Evolutionary conservation across 2,329 filamentous ascomycete species (phyloP).

Genomic region (Zasmidium citrigriseum): DNA sequence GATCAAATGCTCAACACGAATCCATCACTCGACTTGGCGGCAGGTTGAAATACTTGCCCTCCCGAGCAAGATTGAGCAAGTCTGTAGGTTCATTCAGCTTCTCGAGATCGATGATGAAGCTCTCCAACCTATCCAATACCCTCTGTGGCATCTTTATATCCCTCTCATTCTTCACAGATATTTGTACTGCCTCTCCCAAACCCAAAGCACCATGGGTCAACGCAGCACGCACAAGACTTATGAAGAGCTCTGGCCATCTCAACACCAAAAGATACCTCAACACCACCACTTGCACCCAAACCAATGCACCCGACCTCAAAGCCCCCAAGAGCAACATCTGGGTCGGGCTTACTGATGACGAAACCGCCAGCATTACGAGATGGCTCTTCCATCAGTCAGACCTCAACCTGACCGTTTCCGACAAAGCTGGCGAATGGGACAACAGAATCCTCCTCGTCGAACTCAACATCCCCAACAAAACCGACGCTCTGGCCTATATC

Average conservation of each 20-base stretch:
- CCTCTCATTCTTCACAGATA: neutral
- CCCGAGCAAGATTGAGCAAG: too few relatives aligned
- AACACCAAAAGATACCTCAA: slow-evolving; percentile 18
- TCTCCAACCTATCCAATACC: neutral
- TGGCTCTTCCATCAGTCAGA: slow-evolving; percentile 45
- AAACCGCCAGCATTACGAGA: slow-evolving; percentile 41
- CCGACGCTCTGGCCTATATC: slow-evolving; percentile 48
- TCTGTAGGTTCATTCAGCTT: neutral
- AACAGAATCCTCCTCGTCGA: slow-evolving; percentile 35
- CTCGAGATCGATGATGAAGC: neutral
- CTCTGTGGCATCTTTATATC: neutral
- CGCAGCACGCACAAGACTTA: slow-evolving; percentile 19
- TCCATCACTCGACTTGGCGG: too few relatives aligned
- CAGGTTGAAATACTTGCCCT: too few relatives aligned
- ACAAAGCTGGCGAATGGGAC: slow-evolving; percentile 27
- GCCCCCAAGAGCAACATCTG: slow-evolving; percentile 48
- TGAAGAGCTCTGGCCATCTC: slow-evolving; percentile 1
- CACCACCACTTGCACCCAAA: slow-evolving; percentile 15
- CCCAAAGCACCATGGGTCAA: slow-evolving; percentile 25
- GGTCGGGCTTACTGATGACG: slow-evolving; percentile 40
- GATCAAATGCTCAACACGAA: too few relatives aligned
- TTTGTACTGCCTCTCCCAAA: slow-evolving; percentile 10
- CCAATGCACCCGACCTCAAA: slow-evolving; percentile 7
- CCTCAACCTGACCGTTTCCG: slow-evolving; percentile 39
- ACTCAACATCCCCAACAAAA: slow-evolving; percentile 51